A percentile compares a stretch with the other conserved stretches of the same genome.
Evolutionary conservation across 2,329 filamentous ascomycete genomes (phyloP).

Genomic region (Xylariaceae sp.): DNA sequence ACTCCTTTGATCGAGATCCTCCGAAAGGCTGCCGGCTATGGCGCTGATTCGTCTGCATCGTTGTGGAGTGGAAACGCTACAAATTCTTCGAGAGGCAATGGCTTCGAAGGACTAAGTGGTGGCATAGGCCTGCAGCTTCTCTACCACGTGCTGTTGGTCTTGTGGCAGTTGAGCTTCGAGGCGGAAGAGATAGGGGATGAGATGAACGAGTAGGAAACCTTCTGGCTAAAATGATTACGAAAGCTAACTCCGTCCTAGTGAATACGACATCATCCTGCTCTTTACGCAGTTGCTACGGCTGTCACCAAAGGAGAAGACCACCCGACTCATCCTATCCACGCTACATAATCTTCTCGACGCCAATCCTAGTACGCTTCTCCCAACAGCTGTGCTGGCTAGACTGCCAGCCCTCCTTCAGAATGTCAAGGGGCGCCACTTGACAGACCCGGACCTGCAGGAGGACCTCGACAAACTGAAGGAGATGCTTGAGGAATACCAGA

Average conservation of each 20-base stretch:
- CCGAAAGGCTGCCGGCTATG: slow-evolving; percentile 67
- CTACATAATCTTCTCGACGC: slow-evolving; percentile 75
- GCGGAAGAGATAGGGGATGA: slow-evolving; percentile 67
- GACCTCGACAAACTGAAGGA: slow-evolving; percentile 57
- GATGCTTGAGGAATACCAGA: slow-evolving; percentile 61
- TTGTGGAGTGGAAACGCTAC: slow-evolving; percentile 53
- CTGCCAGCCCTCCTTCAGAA: slow-evolving; percentile 65
- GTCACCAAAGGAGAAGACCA: slow-evolving; percentile 97
- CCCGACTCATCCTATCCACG: slow-evolving; percentile 81
- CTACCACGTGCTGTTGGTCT: slow-evolving; percentile 85
- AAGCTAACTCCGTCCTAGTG: slow-evolving; percentile 49
- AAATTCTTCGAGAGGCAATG: slow-evolving; percentile 47
- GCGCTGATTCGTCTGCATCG: slow-evolving; percentile 55
- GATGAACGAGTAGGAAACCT: slow-evolving; percentile 64
- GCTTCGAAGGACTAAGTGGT: slow-evolving; percentile 63
- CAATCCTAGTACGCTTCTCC: slow-evolving; percentile 69
- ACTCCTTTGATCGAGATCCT: slow-evolving; percentile 78
- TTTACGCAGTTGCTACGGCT: slow-evolving; percentile 89
- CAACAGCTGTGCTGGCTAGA: slow-evolving; percentile 78
- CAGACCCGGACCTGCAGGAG: slow-evolving; percentile 59
- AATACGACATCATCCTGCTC: slow-evolving; percentile 85
- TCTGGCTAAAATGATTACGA: neutral
- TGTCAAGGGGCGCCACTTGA: slow-evolving; percentile 55
- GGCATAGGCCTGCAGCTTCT: slow-evolving; percentile 88
- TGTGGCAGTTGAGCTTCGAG: slow-evolving; percentile 98